These are phyloP conservation scores for Colletotrichum sp. DNA, from an alignment of 2,329 filamentous ascomycete genomes.

Conservation along the genomic window DNA sequence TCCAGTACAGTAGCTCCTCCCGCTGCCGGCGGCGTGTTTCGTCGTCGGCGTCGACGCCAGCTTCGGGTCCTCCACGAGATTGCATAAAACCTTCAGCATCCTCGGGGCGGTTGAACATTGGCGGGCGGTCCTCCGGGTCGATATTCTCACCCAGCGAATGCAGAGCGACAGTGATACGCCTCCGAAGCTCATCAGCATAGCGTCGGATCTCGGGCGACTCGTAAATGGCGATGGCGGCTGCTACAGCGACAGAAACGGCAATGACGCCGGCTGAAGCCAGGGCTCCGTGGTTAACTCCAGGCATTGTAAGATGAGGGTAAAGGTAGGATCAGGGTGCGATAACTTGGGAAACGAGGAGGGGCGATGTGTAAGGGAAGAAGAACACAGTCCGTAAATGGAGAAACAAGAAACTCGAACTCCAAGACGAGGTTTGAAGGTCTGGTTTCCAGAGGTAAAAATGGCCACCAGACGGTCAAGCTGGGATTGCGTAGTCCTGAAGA, in stretches of 20 bases:
- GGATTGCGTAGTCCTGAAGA: conserved; percentile 15
- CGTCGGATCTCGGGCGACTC: conserved; percentile 68
- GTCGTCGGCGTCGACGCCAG: conserved; percentile 65
- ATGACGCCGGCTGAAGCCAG: conserved; percentile 62
- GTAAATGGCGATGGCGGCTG: conserved; percentile 64
- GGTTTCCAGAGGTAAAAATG: neutral
- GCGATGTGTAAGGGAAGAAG: neutral
- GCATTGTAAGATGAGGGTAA: conserved; percentile 43
- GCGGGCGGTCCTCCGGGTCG: conserved; percentile 49
- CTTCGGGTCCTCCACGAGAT: conserved; percentile 50
- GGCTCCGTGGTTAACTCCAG: conserved; percentile 55
- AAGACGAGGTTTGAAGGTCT: neutral
- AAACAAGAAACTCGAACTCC: neutral
- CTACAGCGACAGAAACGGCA: conserved; percentile 61
- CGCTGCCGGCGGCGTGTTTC: conserved; percentile 64
- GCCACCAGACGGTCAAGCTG: conserved; percentile 5
- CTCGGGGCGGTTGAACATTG: conserved; percentile 68
- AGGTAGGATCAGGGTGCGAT: neutral
- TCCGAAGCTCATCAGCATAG: conserved; percentile 64
- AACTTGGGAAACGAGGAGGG: neutral
- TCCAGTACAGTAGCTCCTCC: conserved; percentile 71
- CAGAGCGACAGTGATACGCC: conserved; percentile 63
- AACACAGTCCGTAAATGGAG: neutral
- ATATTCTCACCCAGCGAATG: conserved; percentile 64
- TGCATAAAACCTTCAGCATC: conserved; percentile 68